These are phyloP conservation scores for Saksenaea oblongispora DNA, from an alignment of 371 early-diverging fungal genomes.

Conservation along the genomic window DNA sequence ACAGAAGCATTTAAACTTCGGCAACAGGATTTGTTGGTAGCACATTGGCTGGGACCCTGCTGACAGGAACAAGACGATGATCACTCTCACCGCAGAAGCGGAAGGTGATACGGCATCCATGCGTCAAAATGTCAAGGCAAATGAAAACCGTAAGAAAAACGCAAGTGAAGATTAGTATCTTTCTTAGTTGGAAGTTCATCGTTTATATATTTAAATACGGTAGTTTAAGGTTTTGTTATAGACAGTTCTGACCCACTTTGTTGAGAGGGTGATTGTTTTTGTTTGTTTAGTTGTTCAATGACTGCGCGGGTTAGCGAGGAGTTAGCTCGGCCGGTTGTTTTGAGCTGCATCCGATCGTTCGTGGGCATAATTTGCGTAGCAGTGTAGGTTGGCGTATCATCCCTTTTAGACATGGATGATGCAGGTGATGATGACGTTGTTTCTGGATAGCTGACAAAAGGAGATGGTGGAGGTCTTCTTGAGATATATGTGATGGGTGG, in stretches of 20 bases:
- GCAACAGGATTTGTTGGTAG: too few relatives aligned
- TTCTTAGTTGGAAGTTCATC: not conserved
- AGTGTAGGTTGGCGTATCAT: not conserved
- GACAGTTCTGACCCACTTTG: not conserved
- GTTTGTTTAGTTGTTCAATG: conserved; percentile 45
- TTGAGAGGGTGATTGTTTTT: conserved; percentile 16
- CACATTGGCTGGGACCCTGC: too few relatives aligned
- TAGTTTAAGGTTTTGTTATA: not conserved
- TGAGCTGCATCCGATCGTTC: conserved; percentile 14
- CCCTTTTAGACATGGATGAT: not conserved
- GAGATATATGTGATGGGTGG: conserved; percentile 40
- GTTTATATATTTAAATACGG: not conserved
- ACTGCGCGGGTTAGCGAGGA: conserved; percentile 52
- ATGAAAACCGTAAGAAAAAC: too few relatives aligned
- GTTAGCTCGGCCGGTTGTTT: conserved; percentile 40
- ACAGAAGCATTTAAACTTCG: too few relatives aligned
- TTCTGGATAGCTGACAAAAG: conserved; percentile 2
- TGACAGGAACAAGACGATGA: too few relatives aligned
- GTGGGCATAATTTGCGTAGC: conserved; percentile 19
- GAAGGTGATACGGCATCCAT: too few relatives aligned
- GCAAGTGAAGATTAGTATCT: too few relatives aligned
- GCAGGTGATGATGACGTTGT: conserved; percentile 6
- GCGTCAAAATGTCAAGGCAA: too few relatives aligned
- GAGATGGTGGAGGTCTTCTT: conserved; percentile 12
- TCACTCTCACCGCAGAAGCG: too few relatives aligned